Evolutionary conservation across 352 stramenopile species (phyloP).

Genomic region (Phytophthora podocarpi): DNA sequence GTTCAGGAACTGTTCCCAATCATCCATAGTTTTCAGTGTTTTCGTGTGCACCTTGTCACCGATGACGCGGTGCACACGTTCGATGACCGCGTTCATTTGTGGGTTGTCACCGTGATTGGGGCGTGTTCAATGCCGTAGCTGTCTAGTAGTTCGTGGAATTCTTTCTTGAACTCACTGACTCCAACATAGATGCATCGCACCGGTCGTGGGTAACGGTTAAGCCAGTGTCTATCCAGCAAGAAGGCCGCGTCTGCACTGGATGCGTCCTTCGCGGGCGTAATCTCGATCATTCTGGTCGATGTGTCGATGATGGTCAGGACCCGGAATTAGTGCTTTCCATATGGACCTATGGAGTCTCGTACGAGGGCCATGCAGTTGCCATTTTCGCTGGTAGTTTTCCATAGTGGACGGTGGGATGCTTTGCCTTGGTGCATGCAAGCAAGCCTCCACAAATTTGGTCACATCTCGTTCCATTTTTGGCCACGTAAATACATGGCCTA

Average conservation of each 20-base stretch:
- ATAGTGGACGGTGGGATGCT: neutral
- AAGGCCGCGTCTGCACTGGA: neutral
- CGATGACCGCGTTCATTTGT: neutral
- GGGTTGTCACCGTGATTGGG: neutral
- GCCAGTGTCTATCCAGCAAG: neutral
- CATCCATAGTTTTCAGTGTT: neutral
- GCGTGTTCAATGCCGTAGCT: conserved; percentile 3
- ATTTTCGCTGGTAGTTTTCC: neutral
- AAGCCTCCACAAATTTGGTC: neutral
- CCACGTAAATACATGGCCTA: conserved; percentile 6
- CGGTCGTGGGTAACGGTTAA: neutral
- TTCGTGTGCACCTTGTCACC: conserved; percentile 5
- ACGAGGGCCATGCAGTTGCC: neutral
- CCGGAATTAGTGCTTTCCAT: neutral
- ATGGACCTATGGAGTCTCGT: conserved; percentile 1
- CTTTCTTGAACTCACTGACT: neutral
- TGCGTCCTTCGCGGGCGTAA: neutral
- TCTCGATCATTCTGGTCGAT: neutral
- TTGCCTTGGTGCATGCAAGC: neutral
- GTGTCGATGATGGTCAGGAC: conserved; percentile 3
- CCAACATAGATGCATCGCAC: neutral
- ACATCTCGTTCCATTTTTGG: neutral
- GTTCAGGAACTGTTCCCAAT: conserved; percentile 7
- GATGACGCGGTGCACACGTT: conserved; percentile 2
- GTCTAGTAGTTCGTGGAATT: neutral